phyloP scores from a whole-genome alignment of 352 stramenopile genomes.

The Phytophthora pluvialis region DNA sequence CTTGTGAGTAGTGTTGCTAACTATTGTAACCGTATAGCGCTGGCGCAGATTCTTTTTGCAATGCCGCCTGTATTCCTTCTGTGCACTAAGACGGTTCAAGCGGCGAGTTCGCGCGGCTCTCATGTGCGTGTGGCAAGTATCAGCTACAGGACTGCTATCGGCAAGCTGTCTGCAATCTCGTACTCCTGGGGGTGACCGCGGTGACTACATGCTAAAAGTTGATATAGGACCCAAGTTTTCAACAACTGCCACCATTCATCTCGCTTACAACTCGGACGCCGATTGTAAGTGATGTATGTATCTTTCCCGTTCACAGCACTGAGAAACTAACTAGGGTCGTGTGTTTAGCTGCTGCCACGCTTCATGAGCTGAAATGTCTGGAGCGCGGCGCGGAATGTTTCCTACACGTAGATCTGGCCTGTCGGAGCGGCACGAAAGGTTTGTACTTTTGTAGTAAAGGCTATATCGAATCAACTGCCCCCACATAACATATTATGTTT shows the following conservation, averaged over 20 bases:
- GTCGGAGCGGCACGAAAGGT: constrained; percentile 62
- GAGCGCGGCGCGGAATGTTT: constrained; percentile 77
- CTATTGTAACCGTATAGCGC: constrained; percentile 24
- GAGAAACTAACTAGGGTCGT: constrained; percentile 1
- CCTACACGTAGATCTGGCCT: constrained; percentile 64
- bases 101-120: constrained; percentile 36
- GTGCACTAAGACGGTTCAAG: constrained; percentile 38
- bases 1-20: not conserved
- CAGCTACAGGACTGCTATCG: constrained; percentile 53
- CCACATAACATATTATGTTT: not conserved
- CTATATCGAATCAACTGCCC: too few species aligned
- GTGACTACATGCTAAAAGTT: constrained; percentile 72
- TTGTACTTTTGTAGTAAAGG: constrained; percentile 7
- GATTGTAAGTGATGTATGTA: constrained; percentile 60
- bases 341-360: constrained; percentile 57
- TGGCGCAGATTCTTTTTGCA: constrained; percentile 54
- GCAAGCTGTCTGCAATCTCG: constrained; percentile 47
- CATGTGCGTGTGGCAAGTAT: constrained; percentile 40
- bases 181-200: constrained; percentile 41
- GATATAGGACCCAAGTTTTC: constrained; percentile 68
- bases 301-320: not conserved
- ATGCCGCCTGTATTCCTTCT: constrained; percentile 45
- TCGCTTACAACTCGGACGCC: constrained; percentile 71
- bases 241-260: constrained; percentile 51
- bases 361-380: constrained; percentile 79